Percentiles rank a stretch among this genome's conserved stretches.
phyloP scores from a whole-genome alignment of 805 yeast genomes.

The Suhomyces canberraensis region DNA sequence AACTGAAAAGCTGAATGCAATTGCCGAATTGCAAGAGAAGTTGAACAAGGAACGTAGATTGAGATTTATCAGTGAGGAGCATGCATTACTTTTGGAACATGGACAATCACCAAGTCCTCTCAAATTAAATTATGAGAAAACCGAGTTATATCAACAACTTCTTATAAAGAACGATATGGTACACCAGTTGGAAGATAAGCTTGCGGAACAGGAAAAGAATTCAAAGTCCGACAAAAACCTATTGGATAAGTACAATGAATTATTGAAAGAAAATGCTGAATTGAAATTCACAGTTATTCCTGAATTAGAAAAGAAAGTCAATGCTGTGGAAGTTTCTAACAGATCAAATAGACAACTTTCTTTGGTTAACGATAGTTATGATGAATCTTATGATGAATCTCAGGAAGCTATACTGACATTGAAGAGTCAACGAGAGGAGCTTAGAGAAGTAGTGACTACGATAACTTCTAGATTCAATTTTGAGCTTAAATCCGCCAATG shows the following conservation, averaged over 20 bases:
- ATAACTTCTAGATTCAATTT: constrained; percentile 33
- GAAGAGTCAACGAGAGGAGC: constrained; percentile 38
- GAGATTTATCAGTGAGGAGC: constrained; percentile 70
- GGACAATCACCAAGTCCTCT: constrained; percentile 52
- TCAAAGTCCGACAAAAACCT: constrained; percentile 29
- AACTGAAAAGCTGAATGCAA: constrained; percentile 29
- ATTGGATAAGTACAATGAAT: constrained; percentile 36
- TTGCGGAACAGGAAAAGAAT: constrained; percentile 32
- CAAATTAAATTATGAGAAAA: constrained; percentile 55
- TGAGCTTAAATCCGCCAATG: constrained; percentile 35
- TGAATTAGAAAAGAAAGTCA: constrained; percentile 36
- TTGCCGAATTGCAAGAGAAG: constrained; percentile 53
- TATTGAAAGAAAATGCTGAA: constrained; percentile 39
- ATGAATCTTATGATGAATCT: constrained; percentile 10
- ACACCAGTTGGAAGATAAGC: constrained; percentile 44
- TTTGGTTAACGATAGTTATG: constrained; percentile 8
- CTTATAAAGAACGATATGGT: constrained; percentile 47
- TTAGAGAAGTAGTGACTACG: constrained; percentile 37
- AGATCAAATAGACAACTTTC: constrained; percentile 5
- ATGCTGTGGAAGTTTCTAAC: background rate
- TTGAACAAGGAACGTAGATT: constrained; percentile 62
- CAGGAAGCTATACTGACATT: constrained; percentile 9
- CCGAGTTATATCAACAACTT: constrained; percentile 48
- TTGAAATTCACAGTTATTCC: constrained; percentile 46
- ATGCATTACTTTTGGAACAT: constrained; percentile 53